These are phyloP conservation scores for Botrytis elliptica DNA, from an alignment of 2,329 filamentous ascomycete genomes.

Conservation along the genomic window DNA sequence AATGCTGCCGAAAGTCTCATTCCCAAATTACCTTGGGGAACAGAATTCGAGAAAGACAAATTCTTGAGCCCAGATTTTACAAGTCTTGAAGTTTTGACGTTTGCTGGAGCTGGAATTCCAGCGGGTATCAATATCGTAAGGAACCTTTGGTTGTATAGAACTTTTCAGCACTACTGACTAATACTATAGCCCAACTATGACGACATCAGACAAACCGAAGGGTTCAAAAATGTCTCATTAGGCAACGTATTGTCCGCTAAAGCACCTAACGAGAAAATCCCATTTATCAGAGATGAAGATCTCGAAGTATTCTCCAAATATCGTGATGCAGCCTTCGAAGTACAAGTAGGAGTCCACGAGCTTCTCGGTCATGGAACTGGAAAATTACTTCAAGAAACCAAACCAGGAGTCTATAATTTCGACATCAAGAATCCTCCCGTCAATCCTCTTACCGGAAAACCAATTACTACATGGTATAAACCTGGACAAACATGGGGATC, in stretches of 20 bases:
- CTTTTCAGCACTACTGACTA: neutral
- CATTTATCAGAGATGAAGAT: conserved; percentile 80
- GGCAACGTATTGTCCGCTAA: conserved; percentile 92
- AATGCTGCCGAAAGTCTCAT: conserved; percentile 79
- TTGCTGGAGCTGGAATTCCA: conserved; percentile 64
- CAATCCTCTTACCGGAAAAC: conserved; percentile 75
- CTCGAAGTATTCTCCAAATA: conserved; percentile 76
- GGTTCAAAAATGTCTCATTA: conserved; percentile 91
- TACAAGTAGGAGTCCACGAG: conserved; percentile 93
- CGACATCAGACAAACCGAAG: conserved; percentile 75
- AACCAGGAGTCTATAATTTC: conserved; percentile 82
- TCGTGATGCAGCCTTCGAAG: conserved; percentile 86
- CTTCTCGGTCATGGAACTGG: conserved; percentile 86
- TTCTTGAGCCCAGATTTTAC: conserved; percentile 97
- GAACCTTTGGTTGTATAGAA: neutral
- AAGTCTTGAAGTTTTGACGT: conserved; percentile 85
- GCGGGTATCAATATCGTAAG: conserved; percentile 61
- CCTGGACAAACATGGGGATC: conserved; percentile 93
- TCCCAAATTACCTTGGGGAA: conserved; percentile 82
- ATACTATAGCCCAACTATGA: conserved; percentile 61
- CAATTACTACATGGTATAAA: conserved; percentile 85
- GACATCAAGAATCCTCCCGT: conserved; percentile 77
- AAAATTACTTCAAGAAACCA: conserved; percentile 88
- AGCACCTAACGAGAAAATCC: conserved; percentile 86
- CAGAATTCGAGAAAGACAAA: conserved; percentile 92